phyloP scores from a whole-genome alignment of 2,329 filamentous ascomycete genomes.

The Elsinoe ampelina region DNA sequence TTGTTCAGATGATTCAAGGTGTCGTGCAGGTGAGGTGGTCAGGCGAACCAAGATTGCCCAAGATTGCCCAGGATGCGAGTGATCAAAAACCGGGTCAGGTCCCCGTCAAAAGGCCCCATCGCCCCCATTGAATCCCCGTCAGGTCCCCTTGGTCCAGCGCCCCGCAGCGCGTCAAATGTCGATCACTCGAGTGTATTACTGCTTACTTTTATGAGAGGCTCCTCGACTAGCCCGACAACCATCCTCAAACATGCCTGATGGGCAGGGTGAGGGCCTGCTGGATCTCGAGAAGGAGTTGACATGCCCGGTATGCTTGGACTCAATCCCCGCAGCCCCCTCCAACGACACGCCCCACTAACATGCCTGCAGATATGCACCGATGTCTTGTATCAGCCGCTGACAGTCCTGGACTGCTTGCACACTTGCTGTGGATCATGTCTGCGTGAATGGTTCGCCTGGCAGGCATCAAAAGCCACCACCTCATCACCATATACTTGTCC shows the following conservation, averaged over 20 bases:
- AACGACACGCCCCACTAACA: background rate
- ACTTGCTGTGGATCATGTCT: conserved; percentile 93
- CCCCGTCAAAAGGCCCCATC: too few species aligned
- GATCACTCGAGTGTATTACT: background rate
- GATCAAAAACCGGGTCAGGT: background rate
- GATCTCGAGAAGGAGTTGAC: conserved; percentile 90
- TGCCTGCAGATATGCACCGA: conserved; percentile 80
- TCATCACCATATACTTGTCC: conserved; percentile 72
- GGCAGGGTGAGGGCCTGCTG: conserved; percentile 30
- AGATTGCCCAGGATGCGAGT: background rate
- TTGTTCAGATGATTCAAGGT: background rate
- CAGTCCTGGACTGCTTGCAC: conserved; percentile 32
- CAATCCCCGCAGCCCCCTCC: background rate
- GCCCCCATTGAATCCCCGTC: too few species aligned
- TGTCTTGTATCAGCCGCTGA: conserved; percentile 36
- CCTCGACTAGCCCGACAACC: background rate
- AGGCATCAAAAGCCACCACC: conserved; percentile 52
- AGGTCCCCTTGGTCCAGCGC: background rate
- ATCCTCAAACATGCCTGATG: conserved; percentile 11
- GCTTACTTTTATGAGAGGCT: background rate
- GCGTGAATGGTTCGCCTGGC: conserved; percentile 90
- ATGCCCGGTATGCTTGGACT: conserved; percentile 59
- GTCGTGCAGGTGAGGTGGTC: background rate
- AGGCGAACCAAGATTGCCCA: conserved; percentile 8
- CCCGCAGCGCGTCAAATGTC: background rate